phyloP scores from a whole-genome alignment of 2,329 filamentous ascomycete genomes.

The Albifimbria verrucaria region DNA sequence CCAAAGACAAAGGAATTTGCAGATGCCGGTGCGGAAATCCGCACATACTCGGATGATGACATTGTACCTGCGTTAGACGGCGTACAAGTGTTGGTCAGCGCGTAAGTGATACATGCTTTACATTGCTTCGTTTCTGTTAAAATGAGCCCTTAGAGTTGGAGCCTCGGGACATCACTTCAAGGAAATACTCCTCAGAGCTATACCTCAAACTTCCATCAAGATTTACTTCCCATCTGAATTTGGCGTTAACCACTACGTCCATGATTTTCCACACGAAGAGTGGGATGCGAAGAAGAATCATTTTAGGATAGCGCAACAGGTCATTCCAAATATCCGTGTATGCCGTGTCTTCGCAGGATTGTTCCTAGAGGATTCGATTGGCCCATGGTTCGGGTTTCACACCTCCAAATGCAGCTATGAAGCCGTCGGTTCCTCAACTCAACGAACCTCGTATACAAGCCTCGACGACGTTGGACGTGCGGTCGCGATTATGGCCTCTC shows the following conservation, averaged over 20 bases:
- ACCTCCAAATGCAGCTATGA: constrained; percentile 23
- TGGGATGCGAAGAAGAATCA: constrained; percentile 30
- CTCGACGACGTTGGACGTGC: constrained; percentile 25
- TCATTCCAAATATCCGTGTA: constrained; percentile 16
- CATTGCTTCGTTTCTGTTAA: neutral
- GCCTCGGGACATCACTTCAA: constrained; percentile 18
- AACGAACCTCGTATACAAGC: constrained; percentile 25
- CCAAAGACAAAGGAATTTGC: neutral
- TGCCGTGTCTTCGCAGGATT: constrained; percentile 28
- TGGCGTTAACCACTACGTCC: constrained; percentile 32
- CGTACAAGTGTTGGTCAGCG: constrained; percentile 28
- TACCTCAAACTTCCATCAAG: constrained; percentile 21
- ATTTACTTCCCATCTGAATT: constrained; percentile 34
- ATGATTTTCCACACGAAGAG: constrained; percentile 29
- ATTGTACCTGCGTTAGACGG: constrained; percentile 20
- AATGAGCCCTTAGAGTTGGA: neutral
- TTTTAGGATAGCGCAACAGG: constrained; percentile 14
- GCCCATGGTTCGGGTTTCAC: constrained; percentile 27
- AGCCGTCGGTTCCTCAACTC: constrained; percentile 19
- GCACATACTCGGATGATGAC: constrained; percentile 13
- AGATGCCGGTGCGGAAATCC: constrained; percentile 3
- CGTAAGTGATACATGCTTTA: constrained; percentile 7
- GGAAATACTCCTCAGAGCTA: constrained; percentile 19
- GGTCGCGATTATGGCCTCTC: constrained; percentile 21
- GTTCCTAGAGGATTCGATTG: constrained; percentile 29